Evolutionary conservation across 345 rosid genomes (phyloP).

Genomic region (Moricandia arvensis): DNA sequence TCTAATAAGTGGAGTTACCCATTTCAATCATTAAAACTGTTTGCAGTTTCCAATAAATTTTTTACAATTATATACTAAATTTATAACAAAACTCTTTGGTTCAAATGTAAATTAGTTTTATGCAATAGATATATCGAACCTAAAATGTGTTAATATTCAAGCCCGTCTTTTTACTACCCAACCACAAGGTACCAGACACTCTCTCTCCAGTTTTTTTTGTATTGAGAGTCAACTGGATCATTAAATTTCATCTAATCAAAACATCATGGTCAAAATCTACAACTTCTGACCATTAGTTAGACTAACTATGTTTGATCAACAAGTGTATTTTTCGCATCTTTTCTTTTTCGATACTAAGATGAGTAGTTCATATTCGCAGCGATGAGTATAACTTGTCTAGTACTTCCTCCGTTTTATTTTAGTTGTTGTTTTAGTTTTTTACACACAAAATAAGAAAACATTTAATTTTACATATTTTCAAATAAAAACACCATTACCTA

Average conservation of each 20-base stretch:
- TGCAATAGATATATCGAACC: too few relatives aligned
- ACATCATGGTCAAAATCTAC: neutral
- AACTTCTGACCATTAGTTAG: neutral
- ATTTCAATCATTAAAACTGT: neutral
- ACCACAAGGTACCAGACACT: too few relatives aligned
- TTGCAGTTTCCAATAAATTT: neutral
- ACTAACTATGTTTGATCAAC: neutral
- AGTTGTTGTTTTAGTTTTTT: too few relatives aligned
- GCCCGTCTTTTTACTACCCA: too few relatives aligned
- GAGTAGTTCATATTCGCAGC: slow-evolving; percentile 7
- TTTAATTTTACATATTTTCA: too few relatives aligned
- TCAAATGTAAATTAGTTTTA: too few relatives aligned
- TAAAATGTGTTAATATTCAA: too few relatives aligned
- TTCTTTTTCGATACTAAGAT: neutral
- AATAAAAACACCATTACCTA: too few relatives aligned
- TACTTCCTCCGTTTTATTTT: too few relatives aligned
- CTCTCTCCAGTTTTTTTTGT: too few relatives aligned
- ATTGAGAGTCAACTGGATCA: neutral
- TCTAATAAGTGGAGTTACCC: too few relatives aligned
- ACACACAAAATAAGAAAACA: too few relatives aligned
- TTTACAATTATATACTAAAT: neutral
- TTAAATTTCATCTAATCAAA: neutral
- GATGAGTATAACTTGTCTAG: slow-evolving; percentile 33
- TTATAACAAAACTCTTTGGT: neutral
- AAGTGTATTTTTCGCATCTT: neutral